A percentile compares a stretch with the other conserved stretches of the same genome.
Conservation (phyloP, 2,329 filamentous ascomycete genomes). For the Neobulgaria alba region DNA sequence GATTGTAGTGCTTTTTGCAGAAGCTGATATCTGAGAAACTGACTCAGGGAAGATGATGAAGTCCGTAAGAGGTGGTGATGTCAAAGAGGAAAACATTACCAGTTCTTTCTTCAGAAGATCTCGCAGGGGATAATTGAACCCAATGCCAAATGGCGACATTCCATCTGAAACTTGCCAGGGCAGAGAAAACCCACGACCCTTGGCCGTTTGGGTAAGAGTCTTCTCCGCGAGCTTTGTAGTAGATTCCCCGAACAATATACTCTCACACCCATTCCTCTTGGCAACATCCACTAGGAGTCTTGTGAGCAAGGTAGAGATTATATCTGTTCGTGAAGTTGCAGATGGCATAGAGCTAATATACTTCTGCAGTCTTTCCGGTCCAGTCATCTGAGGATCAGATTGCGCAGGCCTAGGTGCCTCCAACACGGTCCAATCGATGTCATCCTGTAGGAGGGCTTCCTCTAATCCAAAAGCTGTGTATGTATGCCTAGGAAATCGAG, state of each 20-base stretch:
- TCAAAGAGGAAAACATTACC: constrained; percentile 51
- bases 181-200: constrained; percentile 76
- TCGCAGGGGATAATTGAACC: constrained; percentile 68
- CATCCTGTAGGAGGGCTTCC: constrained; percentile 43
- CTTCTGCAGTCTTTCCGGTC: constrained; percentile 33
- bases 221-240: constrained; percentile 83
- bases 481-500: constrained; percentile 55
- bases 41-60: constrained; percentile 37
- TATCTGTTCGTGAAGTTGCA: constrained; percentile 66
- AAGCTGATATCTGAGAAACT: constrained; percentile 25
- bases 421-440: constrained; percentile 46
- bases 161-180: constrained; percentile 80
- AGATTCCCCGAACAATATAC: constrained; percentile 74
- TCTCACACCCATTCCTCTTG: constrained; percentile 50
- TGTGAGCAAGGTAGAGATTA: constrained; percentile 60
- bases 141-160: constrained; percentile 20
- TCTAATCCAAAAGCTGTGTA: constrained; percentile 59
- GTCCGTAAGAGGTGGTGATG: constrained; percentile 41
- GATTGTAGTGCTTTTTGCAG: constrained; percentile 67
- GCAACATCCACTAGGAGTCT: constrained; percentile 63
- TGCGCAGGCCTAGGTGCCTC: constrained; percentile 11
- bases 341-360: constrained; percentile 55
- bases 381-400: constrained; percentile 10
- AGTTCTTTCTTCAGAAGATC: constrained; percentile 82
- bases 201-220: constrained; percentile 79